Conservation (phyloP, 2,329 filamentous ascomycete species). For the Plenodomus tracheiphilus region DNA sequence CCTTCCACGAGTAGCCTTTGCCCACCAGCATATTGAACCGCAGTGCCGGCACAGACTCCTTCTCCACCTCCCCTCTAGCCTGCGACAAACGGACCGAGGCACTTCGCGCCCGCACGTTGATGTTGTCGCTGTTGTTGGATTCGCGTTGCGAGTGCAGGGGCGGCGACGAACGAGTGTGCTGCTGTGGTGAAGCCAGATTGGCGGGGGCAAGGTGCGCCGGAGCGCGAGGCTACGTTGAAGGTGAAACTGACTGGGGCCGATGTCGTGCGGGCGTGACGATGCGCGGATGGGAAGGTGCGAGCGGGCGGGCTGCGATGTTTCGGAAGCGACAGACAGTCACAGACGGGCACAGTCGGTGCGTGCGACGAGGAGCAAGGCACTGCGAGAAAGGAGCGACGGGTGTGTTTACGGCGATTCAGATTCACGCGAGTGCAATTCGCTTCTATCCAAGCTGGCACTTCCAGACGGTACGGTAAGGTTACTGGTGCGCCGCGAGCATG, state of each 20-base stretch:
- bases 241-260: background rate
- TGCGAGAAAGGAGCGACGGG: too few relatives aligned
- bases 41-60: conserved; percentile 18
- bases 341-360: too few relatives aligned
- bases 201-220: conserved; percentile 12
- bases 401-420: too few relatives aligned
- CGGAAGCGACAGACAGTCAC: background rate
- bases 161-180: conserved; percentile 14
- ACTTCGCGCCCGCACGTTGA: conserved; percentile 34
- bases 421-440: background rate
- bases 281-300: background rate
- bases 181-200: conserved; percentile 35
- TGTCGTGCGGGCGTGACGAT: background rate
- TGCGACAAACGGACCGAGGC: conserved; percentile 38
- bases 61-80: conserved; percentile 28
- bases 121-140: conserved; percentile 20
- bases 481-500: background rate
- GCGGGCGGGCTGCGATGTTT: background rate
- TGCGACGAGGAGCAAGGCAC: too few relatives aligned
- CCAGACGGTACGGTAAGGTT: too few relatives aligned
- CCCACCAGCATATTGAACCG: conserved; percentile 74
- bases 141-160: conserved; percentile 37
- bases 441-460: too few relatives aligned
- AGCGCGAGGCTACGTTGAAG: conserved; percentile 7
- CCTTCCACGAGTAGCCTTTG: conserved; percentile 91